Conservation (phyloP, 2,329 filamentous ascomycete genomes). For the Calonectria hongkongensis region DNA sequence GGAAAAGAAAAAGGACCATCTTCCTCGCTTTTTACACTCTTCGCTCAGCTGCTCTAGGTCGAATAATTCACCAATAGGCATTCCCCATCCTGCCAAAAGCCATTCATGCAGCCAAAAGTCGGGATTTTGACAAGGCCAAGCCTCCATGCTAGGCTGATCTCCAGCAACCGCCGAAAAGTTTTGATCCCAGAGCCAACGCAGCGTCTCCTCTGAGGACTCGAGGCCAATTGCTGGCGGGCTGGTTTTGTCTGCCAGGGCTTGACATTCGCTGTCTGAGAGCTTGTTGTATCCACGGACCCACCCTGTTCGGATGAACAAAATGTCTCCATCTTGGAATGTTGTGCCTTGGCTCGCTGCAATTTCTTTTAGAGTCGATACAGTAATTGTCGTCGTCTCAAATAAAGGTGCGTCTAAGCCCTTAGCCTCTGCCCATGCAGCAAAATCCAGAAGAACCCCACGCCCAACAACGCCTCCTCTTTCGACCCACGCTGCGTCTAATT, state of each 20-base stretch:
- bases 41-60: conserved; percentile 60
- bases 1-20: conserved; percentile 70
- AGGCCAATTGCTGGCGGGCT: conserved; percentile 64
- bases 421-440: conserved; percentile 64
- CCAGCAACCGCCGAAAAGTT: conserved; percentile 74
- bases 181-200: conserved; percentile 76
- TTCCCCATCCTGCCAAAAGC: conserved; percentile 68
- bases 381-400: conserved; percentile 63
- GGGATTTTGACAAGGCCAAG: conserved; percentile 60
- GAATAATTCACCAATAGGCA: conserved; percentile 63
- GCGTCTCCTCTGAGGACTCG: conserved; percentile 67
- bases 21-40: conserved; percentile 71
- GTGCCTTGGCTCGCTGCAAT: conserved; percentile 64
- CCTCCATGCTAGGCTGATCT: conserved; percentile 73
- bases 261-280: conserved; percentile 60
- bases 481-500: conserved; percentile 40
- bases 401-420: conserved; percentile 62
- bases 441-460: conserved; percentile 72
- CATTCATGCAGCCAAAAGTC: conserved; percentile 65
- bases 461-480: conserved; percentile 66
- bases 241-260: conserved; percentile 57
- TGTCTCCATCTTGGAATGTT: conserved; percentile 69
- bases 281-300: conserved; percentile 67
- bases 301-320: conserved; percentile 73
- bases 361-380: conserved; percentile 54